Evolutionary conservation across 1,139 yeast genomes (phyloP).

Genomic region (Saccharomyces hybrid): DNA sequence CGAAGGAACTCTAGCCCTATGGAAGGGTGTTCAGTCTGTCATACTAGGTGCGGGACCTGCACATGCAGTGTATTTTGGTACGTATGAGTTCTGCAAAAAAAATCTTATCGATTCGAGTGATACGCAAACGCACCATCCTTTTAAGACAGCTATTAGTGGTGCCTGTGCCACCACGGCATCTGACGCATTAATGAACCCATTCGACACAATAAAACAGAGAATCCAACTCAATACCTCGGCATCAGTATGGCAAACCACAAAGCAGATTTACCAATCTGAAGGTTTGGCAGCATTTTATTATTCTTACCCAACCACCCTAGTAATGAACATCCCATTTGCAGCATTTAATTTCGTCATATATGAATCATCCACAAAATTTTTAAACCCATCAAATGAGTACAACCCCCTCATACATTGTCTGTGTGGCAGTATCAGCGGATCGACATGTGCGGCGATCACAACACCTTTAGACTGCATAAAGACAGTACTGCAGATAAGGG

Average conservation of each 20-base stretch:
- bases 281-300: conserved; percentile 81
- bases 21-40: conserved; percentile 93
- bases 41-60: conserved; percentile 98
- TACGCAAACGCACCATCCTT: conserved; percentile 41
- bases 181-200: conserved; percentile 96
- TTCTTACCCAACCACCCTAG: conserved; percentile 89
- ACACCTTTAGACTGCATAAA: conserved; percentile 93
- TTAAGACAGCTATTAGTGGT: conserved; percentile 81
- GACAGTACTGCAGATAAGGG: conserved; percentile 64
- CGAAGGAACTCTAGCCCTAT: conserved; percentile 82
- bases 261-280: conserved; percentile 55
- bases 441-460: conserved; percentile 92
- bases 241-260: conserved; percentile 35
- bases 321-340: conserved; percentile 91
- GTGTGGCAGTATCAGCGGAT: conserved; percentile 93
- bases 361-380: conserved; percentile 66
- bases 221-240: conserved; percentile 47
- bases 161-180: conserved; percentile 86
- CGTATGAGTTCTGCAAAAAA: conserved; percentile 73
- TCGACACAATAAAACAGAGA: conserved; percentile 87
- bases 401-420: conserved; percentile 90
- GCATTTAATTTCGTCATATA: conserved; percentile 91
- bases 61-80: conserved; percentile 92
- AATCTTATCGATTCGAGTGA: conserved; percentile 24
- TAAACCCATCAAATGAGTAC: conserved; percentile 72